Evolutionary conservation across 2,329 filamentous ascomycete genomes (phyloP), one percentile per base, ranked within the genome.

Genomic region (Malbranchea zuffiana): DNA sequence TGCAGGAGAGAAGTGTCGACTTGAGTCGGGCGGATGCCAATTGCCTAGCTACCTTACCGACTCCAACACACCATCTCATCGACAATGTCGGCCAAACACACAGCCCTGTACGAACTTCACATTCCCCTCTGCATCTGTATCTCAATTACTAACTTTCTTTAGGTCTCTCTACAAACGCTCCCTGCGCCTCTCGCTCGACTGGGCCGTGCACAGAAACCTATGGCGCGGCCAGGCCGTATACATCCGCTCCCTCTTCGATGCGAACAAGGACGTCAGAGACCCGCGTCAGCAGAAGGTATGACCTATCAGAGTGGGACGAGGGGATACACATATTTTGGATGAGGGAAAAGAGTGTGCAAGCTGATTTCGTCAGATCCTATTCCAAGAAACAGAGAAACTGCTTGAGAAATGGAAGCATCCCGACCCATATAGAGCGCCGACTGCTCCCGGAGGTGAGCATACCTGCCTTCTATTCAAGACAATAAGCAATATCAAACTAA

Each of bases 171-270:
- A 98, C 65, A 80, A 88, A 56, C 84, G 86, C 50, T 86, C 86
- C 17, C 65, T 98, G 57, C 95, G 95, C 72, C 78, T 95, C 47
- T 74, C 90, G 27, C 77, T 96, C 48, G 86, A 95, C 68, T 98
- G 90, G 90, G 77, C 85, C 40, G 86, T 96, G 45, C 83, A 95
- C 59, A 76, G 90, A 49, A 77, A 88, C 53, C 66, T 95, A 44
- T 98, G 90, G 88, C 81, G 90, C 52, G 87, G 88, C 44, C 90
- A 96, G 63, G 90, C 90, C 20, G 68, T 96, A 46, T 96, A 98
- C 62, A 93, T 98, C 53, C 80, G 90, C 52, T 86, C 82, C 24
- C 72, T 96, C 10, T 98, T 96, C 57, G 90, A 98, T 60, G 85
- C 85, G 40, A 96, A 98, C 63, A 83, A 77, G 58, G 69, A 85